Base-by-base conservation (phyloP, 768 basidiomycete genomes). In the Auricularia sp. region DNA sequence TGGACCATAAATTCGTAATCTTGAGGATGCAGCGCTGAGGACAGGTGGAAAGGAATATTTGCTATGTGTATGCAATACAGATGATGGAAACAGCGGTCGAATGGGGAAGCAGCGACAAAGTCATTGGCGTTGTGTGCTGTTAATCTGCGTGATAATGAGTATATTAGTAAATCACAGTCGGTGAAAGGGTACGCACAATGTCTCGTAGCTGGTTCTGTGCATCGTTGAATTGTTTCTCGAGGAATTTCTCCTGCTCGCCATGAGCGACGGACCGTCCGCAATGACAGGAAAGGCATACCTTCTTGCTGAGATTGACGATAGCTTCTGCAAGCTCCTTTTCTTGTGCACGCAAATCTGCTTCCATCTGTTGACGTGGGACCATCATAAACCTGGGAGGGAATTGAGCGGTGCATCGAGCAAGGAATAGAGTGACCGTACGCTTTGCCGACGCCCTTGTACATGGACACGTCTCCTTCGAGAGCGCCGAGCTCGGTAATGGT, bases 381-480 rank as follows among this genome's bases (percentile, higher is more conserved):
- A 87, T 84, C 83, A 98, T 84, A 75, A 98, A 98, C 92, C 94
- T 97, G 67, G 4, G 47, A n/a, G 16, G 13, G 29, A 35, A 14
- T 42, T 42, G 13, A 14, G 8, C 35, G 63, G 54, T 34, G 29
- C 59, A 33, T 36, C 39, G 39, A 66, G 14, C 14, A 4, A 63
- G 62, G 5, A 29, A 62, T 51, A 42, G 34, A 61, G 24, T 69
- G 64, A 36, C 71, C 84, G 67, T 68, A 95, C 95, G 96, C 96
- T 77, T 98, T 98, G 37, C 95, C 95, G 56, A 98, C 91, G 59
- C 95, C 95, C 71, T 90, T 94, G 78, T 95, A 98, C 70, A 97
- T 77, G 71, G 89, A 92, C 13, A 90, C 87, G 66, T 89, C 82
- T 34, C 83, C 84, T 68, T 85, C 80, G 62, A 94, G 83, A 42